Conservation (phyloP, 352 stramenopile species). For the Phytophthora pluvialis region DNA sequence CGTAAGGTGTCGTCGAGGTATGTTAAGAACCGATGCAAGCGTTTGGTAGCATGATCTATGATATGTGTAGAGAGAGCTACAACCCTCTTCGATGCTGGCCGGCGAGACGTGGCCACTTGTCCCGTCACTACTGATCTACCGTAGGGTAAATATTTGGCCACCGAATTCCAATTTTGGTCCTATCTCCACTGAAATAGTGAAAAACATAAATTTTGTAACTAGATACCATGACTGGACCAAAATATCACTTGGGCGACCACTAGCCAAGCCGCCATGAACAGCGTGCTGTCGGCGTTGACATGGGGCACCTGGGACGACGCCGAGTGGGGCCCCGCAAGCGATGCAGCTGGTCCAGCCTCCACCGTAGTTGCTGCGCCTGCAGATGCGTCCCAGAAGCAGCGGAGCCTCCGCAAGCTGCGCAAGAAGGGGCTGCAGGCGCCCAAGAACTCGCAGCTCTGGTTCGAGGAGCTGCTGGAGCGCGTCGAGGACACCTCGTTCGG, state of each 20-base stretch:
- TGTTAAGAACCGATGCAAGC: too few relatives aligned
- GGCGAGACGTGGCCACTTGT: too few relatives aligned
- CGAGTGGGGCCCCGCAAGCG: constrained; percentile 16
- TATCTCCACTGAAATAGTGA: too few relatives aligned
- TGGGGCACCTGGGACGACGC: constrained; percentile 80
- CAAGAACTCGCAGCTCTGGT: constrained; percentile 67
- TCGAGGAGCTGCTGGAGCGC: constrained; percentile 70
- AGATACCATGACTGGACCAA: background rate
- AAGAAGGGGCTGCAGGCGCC: constrained; percentile 55
- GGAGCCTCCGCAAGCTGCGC: constrained; percentile 56
- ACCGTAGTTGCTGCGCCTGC: background rate
- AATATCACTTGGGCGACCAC: background rate
- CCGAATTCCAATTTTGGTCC: too few relatives aligned
- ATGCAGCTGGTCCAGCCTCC: background rate
- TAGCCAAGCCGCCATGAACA: constrained; percentile 55
- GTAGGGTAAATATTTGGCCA: too few relatives aligned
- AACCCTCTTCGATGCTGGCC: too few relatives aligned
- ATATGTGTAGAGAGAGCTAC: too few relatives aligned
- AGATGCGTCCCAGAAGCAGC: constrained; percentile 24
- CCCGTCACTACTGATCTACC: too few relatives aligned
- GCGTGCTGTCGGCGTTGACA: constrained; percentile 65
- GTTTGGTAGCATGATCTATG: too few relatives aligned
- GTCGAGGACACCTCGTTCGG: constrained; percentile 57
- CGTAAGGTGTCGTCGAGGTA: too few relatives aligned
- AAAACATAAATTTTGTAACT: background rate